phyloP scores from a whole-genome alignment of 2,329 filamentous ascomycete genomes.

The Phaeosphaeria sp. region DNA sequence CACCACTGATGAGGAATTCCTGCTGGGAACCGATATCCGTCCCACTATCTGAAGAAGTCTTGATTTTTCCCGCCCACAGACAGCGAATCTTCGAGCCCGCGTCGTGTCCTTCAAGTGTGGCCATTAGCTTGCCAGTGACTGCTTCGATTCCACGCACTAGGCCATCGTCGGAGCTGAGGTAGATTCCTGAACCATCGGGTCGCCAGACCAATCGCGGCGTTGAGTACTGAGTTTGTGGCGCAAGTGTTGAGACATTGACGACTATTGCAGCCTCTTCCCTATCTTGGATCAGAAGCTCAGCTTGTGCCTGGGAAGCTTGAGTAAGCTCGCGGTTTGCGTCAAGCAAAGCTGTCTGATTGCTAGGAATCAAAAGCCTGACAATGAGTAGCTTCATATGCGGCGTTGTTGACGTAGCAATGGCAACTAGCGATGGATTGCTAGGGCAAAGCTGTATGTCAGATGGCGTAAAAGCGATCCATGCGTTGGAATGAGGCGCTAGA shows the following conservation, averaged over 20 bases:
- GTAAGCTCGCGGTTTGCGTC: constrained; percentile 39
- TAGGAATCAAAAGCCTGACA: constrained; percentile 62
- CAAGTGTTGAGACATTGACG: constrained; percentile 64
- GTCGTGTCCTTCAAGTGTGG: constrained; percentile 61
- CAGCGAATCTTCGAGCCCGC: constrained; percentile 64
- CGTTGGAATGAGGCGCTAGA: constrained; percentile 66
- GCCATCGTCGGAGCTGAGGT: constrained; percentile 71
- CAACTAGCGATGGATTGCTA: constrained; percentile 60
- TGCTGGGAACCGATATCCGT: constrained; percentile 20
- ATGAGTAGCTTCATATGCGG: constrained; percentile 69
- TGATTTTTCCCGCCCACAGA: constrained; percentile 61
- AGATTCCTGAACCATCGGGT: constrained; percentile 66
- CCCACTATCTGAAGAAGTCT: constrained; percentile 26
- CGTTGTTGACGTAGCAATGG: constrained; percentile 65
- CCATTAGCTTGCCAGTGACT: constrained; percentile 63
- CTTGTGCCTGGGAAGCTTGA: constrained; percentile 60
- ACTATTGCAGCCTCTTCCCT: constrained; percentile 66
- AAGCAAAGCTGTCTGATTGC: constrained; percentile 14
- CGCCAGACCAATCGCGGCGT: constrained; percentile 68
- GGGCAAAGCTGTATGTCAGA: constrained; percentile 64
- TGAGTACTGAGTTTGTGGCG: constrained; percentile 69
- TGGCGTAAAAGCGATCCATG: constrained; percentile 70
- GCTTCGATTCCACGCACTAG: constrained; percentile 66
- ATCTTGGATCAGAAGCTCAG: constrained; percentile 59
- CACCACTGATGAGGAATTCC: constrained; percentile 68